Base-by-base conservation (phyloP, 2,329 filamentous ascomycete species). In the Botrytis fabae region DNA sequence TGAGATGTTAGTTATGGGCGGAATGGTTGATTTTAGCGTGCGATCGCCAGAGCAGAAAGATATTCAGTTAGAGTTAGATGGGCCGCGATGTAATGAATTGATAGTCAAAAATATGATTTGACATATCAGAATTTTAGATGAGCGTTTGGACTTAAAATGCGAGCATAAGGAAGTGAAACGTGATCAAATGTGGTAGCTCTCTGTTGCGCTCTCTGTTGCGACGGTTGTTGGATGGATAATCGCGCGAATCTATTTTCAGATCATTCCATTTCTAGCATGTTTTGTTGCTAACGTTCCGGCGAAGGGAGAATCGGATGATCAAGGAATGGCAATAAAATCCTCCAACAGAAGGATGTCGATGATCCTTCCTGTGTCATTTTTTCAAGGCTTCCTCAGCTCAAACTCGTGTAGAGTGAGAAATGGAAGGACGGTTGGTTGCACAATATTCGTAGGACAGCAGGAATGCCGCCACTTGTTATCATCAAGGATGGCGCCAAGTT, bases 81-180 rank as follows among this genome's bases (percentile, higher is more conserved):
- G 54, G 10, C 14, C n/a, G 64, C 38, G 46, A 66, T 66, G 48
- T 54, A 54, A 38, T 40, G 64, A 64, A 64, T 64, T 64, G 61
- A 64, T 46, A n/a, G 40, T 64, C 46, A 22, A 66, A 40, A 8
- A 54, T 66, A 54, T 38, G 35, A 66, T 20, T 63, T 40, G n/a
- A 64, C n/a, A 32, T 44, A 14, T 51, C 32, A n/a, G 32, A 38
- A 38, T 66, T 40, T 35, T 14, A 51, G 14, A 35, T 51, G 32
- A 6, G 32, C 32, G 7, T 51, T 66, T 51, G 44, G 10, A 8
- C 35, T 8, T 66, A 5, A 5, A n/a, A 51, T 65, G 20, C 35
- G 44, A 38, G 28, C 32, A 20, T 5, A 20, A 7, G 38, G 14
- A 61, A 40, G 59, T 61, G 22, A 38, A 60, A 61, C 8, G 10